These are phyloP conservation scores for Durusdinium trenchii DNA, from an alignment of 73 alveolate species.

Conservation along the genomic window DNA sequence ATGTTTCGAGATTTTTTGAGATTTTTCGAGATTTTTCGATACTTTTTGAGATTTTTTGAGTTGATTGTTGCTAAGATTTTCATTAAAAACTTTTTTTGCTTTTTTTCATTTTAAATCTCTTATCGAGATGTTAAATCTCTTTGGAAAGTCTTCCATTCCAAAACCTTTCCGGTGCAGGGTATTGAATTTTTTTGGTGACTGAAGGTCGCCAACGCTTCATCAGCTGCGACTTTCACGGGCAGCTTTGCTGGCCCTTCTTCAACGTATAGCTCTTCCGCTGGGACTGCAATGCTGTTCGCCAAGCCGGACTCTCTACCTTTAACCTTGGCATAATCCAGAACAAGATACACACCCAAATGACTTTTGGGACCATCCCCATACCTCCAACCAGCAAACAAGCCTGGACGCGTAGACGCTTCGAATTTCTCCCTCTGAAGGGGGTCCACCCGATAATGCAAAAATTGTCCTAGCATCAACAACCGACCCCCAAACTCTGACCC, in stretches of 20 bases:
- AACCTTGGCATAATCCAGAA: slow-evolving; percentile 4
- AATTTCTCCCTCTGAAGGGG: background rate
- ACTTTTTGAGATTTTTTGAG: too few relatives aligned
- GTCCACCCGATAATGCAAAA: slow-evolving; percentile 22
- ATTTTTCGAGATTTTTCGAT: too few relatives aligned
- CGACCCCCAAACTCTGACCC: background rate
- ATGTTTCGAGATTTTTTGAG: too few relatives aligned
- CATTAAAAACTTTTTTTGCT: too few relatives aligned
- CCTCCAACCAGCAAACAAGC: background rate
- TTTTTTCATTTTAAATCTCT: too few relatives aligned
- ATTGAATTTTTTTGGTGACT: too few relatives aligned
- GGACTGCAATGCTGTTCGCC: background rate
- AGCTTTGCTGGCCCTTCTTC: background rate
- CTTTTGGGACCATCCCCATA: slow-evolving; percentile 1
- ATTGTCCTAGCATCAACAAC: background rate
- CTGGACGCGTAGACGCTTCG: background rate
- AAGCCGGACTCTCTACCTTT: background rate
- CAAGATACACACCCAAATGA: background rate
- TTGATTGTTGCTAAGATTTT: too few relatives aligned
- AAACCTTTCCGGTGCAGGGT: too few relatives aligned
- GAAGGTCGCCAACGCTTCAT: background rate
- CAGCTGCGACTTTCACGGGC: background rate
- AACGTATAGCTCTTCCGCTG: background rate
- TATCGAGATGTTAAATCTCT: too few relatives aligned
- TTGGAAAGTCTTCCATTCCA: too few relatives aligned